Evolutionary conservation across 1,139 yeast genomes (phyloP), one percentile per base, ranked within the genome.

Genomic region (Chernovozyma sophiae-reginae): DNA sequence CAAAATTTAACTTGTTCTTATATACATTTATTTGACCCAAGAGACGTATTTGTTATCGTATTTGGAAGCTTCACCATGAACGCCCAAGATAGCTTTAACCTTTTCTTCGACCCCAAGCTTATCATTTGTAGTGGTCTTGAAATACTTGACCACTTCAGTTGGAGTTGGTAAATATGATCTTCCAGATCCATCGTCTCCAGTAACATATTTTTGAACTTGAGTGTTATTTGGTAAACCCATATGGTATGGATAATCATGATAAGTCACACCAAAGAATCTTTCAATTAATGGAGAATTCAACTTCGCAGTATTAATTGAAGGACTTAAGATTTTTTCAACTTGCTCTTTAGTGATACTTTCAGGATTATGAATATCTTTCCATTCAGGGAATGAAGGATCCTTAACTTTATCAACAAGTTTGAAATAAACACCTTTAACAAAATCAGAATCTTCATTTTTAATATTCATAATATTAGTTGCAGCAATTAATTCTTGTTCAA

Each of bases 181-280:
- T 47, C 76, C 72, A 13, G 81, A 68, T 24, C 77, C 79, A 50
- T 79, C 86, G 43, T 69, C 71, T 19, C 90, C 90, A 33, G 78
- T 77, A 36, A 84, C 75, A 56, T 70, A 84, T 38, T 65, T 63
- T 48, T 74, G 71, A 41, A 79, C 69, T 41, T 78, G 81, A 35
- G 53, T 47, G 58, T 81, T 85, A 12, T 76, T 67, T 36, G 97
- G 97, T 46, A 92, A 72, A 25, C 95, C 96, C 72, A 77, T 84
- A 52, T 76, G 72, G 61, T 74, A 78, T 25, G 96, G 96, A 56
- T 90, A 85, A 36, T 72, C 59, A 31, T 60, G 60, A 62, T 73
- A 86, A 48, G 81, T 75, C 37, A 72, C 61, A 34, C 75, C 72
- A 44, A 72, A 68, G 53, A 60, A 65, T 48, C 65, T 57, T 43